Percentiles rank a stretch among this genome's conserved stretches.
Evolutionary conservation across 2,329 filamentous ascomycete species (phyloP).

Genomic region (Ascochyta lentis): DNA sequence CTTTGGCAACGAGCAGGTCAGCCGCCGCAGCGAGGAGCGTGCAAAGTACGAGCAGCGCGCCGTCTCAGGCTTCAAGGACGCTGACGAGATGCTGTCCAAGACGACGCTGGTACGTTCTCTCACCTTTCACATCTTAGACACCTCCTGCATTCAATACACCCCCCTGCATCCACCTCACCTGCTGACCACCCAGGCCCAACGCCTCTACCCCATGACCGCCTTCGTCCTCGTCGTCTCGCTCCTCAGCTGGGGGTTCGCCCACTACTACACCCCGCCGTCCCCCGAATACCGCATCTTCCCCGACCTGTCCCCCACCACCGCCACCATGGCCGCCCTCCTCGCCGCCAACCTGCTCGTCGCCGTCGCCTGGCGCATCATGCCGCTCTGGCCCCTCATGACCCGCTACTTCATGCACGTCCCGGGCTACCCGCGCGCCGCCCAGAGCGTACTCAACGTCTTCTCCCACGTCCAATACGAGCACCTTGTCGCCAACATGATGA

Average conservation of each 20-base stretch:
- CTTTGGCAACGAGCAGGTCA: slow-evolving; percentile 43
- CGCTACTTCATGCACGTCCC: slow-evolving; percentile 58
- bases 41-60: slow-evolving; percentile 37
- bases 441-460: slow-evolving; percentile 70
- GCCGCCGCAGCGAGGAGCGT: slow-evolving; percentile 36
- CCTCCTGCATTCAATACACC: background rate
- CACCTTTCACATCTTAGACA: background rate
- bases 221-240: slow-evolving; percentile 40
- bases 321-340: slow-evolving; percentile 66
- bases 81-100: slow-evolving; percentile 37
- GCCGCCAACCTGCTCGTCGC: slow-evolving; percentile 65
- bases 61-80: slow-evolving; percentile 30
- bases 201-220: slow-evolving; percentile 46
- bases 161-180: background rate
- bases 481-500: slow-evolving; percentile 65
- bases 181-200: slow-evolving; percentile 33
- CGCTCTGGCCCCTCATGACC: slow-evolving; percentile 71
- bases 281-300: slow-evolving; percentile 43
- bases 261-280: slow-evolving; percentile 43
- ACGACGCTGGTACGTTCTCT: slow-evolving; percentile 39
- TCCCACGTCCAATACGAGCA: slow-evolving; percentile 71
- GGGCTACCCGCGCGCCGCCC: slow-evolving; percentile 66
- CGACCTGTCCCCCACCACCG: slow-evolving; percentile 40
- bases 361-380: slow-evolving; percentile 67
- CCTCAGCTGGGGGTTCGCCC: slow-evolving; percentile 35